Conservation (phyloP, 257 asterid genomes). For the Schizonepeta tenuifolia region DNA sequence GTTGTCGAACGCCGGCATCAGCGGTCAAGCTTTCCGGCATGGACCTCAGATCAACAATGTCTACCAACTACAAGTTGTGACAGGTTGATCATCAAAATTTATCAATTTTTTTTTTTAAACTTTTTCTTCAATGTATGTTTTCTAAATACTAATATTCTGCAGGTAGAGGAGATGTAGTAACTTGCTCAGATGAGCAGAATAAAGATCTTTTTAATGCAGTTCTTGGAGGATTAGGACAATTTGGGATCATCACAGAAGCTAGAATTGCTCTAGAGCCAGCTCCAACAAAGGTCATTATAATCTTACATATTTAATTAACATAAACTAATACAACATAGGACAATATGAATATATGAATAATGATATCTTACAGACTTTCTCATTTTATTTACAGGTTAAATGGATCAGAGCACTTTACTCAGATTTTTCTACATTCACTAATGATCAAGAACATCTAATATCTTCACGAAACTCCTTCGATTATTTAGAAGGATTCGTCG, state of each 20-base stretch:
- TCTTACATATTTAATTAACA: neutral
- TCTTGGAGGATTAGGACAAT: constrained; percentile 89
- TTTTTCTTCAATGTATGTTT: neutral
- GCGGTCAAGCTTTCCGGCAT: constrained; percentile 86
- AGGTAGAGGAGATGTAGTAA: constrained; percentile 75
- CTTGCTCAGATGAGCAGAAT: constrained; percentile 67
- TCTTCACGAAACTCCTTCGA: constrained; percentile 61
- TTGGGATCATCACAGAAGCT: constrained; percentile 80
- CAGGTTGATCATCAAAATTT: constrained; percentile 51
- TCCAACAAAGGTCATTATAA: constrained; percentile 54
- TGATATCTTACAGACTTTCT: constrained; percentile 2
- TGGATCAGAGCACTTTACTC: constrained; percentile 87
- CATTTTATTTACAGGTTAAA: constrained; percentile 58
- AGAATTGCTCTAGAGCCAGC: constrained; percentile 80
- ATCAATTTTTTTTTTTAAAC: neutral
- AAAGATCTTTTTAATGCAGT: constrained; percentile 74
- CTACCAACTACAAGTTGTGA: constrained; percentile 77
- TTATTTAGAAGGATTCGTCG: constrained; percentile 78
- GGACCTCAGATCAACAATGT: constrained; percentile 92
- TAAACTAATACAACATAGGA: neutral
- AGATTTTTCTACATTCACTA: constrained; percentile 60
- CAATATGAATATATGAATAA: neutral
- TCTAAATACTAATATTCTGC: constrained; percentile 18
- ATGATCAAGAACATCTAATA: constrained; percentile 74
- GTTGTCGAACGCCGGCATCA: constrained; percentile 80